phyloP scores from a whole-genome alignment of 2,329 filamentous ascomycete species.

The Phialophora expanda region DNA sequence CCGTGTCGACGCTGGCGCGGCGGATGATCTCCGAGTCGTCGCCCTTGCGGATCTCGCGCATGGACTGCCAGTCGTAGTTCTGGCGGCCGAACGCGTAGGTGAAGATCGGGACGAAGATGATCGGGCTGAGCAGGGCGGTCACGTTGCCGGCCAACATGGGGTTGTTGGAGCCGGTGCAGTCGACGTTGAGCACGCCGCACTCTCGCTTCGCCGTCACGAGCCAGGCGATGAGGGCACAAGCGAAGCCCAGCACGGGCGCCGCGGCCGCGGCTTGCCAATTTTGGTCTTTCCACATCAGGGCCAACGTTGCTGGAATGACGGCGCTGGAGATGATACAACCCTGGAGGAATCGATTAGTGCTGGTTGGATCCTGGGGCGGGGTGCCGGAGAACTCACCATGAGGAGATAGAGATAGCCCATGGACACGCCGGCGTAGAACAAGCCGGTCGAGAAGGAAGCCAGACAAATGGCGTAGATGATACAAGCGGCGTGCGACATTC shows the following conservation, averaged over 20 bases:
- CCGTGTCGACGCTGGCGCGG: conserved; percentile 68
- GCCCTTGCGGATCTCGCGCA: conserved; percentile 76
- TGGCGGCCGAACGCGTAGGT: conserved; percentile 72
- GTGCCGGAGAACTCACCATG: conserved; percentile 59
- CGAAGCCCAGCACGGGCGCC: conserved; percentile 71
- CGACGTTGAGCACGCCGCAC: conserved; percentile 71
- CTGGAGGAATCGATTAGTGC: conserved; percentile 11
- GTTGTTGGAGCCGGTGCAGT: conserved; percentile 75
- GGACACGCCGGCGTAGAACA: conserved; percentile 74
- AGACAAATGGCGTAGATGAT: conserved; percentile 77
- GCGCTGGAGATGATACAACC: conserved; percentile 86
- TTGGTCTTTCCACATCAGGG: conserved; percentile 80
- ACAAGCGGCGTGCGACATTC: conserved; percentile 75
- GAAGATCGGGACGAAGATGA: conserved; percentile 76
- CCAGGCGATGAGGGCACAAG: conserved; percentile 74
- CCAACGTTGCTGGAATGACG: conserved; percentile 80
- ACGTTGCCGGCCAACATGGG: conserved; percentile 68
- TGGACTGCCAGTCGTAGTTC: conserved; percentile 84
- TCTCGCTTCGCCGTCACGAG: conserved; percentile 74
- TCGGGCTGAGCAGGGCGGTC: conserved; percentile 75
- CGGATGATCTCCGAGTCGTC: conserved; percentile 76
- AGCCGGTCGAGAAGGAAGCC: conserved; percentile 76
- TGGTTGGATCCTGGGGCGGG: neutral
- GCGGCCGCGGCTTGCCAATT: conserved; percentile 75
- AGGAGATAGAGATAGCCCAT: conserved; percentile 84